Evolutionary conservation across 1,284 basidiomycete species (phyloP), one percentile per base, ranked within the genome.

Genomic region (Singerocomus inundabilis): DNA sequence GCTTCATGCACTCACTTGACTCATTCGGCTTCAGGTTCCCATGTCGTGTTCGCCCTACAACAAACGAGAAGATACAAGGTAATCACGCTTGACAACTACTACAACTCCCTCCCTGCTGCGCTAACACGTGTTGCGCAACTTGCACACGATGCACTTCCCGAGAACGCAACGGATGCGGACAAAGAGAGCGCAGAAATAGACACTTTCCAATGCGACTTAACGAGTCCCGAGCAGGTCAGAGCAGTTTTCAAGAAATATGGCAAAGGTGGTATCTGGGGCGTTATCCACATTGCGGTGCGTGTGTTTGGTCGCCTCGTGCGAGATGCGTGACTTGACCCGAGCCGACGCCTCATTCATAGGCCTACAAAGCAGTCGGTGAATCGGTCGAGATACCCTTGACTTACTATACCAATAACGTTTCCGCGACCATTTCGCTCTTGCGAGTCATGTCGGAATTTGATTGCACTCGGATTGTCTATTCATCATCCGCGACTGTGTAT

Each of bases 401-500:
- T 13, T 98, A 98, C 73, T 98, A 98, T 69, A 75, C 81, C 58
- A 94, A 94, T 74, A 98, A 97, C 65, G 93, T 98, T 51, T 72
- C 79, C 32, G 93, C 91, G 10, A 93, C 93, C 3, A 72, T 96
- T 53, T 83, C 79, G 40, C 81, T 97, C 18, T 77, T 96, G 42
- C 84, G 93, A 75, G 74, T 81, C 57, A 98, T 98, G 94, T 77
- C 79, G 49, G 87, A 90, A 55, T 91, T 85, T 70, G 84, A 86
- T 51, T 91, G 88, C 74, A 79, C 81, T 53, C 82, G 91, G 52
- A 77, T 99, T 56, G 95, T 99, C 55, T 99, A 98, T 76, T 98
- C 94, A 1, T 98, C 95, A 11, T 97, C 93, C 24, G 97, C 97
- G 2, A 99, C 97, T n/a, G 97, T 99, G 31, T 99, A 99, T 68